phyloP scores from a whole-genome alignment of 139 green algal genomes.

The Haematococcus lacustris region DNA sequence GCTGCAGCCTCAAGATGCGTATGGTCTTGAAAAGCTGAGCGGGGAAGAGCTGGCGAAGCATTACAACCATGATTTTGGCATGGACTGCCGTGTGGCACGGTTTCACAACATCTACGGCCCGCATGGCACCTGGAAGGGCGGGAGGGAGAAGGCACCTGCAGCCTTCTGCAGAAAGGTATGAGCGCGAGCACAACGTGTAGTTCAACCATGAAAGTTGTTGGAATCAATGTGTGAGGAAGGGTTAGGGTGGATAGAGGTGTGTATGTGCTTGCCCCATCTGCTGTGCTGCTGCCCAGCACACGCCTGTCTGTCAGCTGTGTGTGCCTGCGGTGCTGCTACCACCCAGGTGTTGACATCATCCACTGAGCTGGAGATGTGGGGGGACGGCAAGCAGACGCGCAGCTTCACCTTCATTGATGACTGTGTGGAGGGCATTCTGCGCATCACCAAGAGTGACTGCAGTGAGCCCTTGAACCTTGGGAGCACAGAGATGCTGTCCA shows the following conservation, averaged over 20 bases:
- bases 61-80: constrained; percentile 96
- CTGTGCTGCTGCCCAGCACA: too few species aligned
- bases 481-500: constrained; percentile 87
- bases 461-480: constrained; percentile 94
- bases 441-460: constrained; percentile 96
- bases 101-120: constrained; percentile 94
- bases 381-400: constrained; percentile 97
- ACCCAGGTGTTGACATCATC: constrained; percentile 64
- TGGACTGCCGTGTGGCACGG: constrained; percentile 87
- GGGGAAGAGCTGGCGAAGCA: constrained; percentile 97
- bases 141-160: constrained; percentile 96
- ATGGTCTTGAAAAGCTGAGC: constrained; percentile 97
- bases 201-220: too few species aligned
- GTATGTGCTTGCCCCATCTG: too few species aligned
- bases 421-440: constrained; percentile 97
- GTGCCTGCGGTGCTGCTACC: too few species aligned
- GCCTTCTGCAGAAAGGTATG: constrained; percentile 95
- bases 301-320: too few species aligned
- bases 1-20: constrained; percentile 93
- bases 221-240: too few species aligned
- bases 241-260: too few species aligned
- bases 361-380: constrained; percentile 97
- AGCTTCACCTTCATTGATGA: constrained; percentile 99
- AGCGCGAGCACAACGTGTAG: too few species aligned
- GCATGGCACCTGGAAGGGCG: constrained; percentile 98